Evolutionary conservation across 305 asterid genomes (phyloP), one percentile per base, ranked within the genome.

Genomic region (Fraxinus sp.): DNA sequence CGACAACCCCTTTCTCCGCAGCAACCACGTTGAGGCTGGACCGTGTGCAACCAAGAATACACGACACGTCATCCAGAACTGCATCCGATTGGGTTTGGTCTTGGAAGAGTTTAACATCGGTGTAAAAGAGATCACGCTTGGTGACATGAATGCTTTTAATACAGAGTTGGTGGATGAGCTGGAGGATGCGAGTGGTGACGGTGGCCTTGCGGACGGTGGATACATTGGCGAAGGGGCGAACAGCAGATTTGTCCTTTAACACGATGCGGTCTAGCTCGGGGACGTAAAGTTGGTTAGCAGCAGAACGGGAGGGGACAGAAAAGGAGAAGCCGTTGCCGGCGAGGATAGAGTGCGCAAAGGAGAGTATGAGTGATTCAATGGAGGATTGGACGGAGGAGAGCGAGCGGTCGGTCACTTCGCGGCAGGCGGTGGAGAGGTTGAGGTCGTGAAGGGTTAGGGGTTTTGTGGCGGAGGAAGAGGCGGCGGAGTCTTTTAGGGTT

Each of bases 21-120:
- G 97, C 97, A 26, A 94, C 90, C 32, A 93, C 98, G 76, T 94
- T 94, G 73, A 94, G 89, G 76, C 97, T 93, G 18, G 96, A 93
- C 49, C 97, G 82, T 0, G 97, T 94, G 86, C 98, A 94, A 46
- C 98, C 95, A 9, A 94, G 83, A 7, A 94, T 87, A 85, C 97
- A 93, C 0, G 95, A 91, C 0, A 94, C 97, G 24, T 94, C 98
- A 36, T 94, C 98, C 82, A 94, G 86, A 1, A 94, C 93, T n/a
- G 97, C 88, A 62, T 94, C 98, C 0, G 97, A 93, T 14, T 94
- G 97, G 0, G 91, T 37, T 74, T 93, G 97, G 79, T 93, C 97
- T 79, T 90, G 97, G 84, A 94, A 94, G 35, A 94, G 90, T 90
- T 94, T 94, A 24, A 94, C 98, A 41, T 94, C 98, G n/a, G 98